Conservation (phyloP, 2,329 filamentous ascomycete species). For the Fusarium fujikuroi region DNA sequence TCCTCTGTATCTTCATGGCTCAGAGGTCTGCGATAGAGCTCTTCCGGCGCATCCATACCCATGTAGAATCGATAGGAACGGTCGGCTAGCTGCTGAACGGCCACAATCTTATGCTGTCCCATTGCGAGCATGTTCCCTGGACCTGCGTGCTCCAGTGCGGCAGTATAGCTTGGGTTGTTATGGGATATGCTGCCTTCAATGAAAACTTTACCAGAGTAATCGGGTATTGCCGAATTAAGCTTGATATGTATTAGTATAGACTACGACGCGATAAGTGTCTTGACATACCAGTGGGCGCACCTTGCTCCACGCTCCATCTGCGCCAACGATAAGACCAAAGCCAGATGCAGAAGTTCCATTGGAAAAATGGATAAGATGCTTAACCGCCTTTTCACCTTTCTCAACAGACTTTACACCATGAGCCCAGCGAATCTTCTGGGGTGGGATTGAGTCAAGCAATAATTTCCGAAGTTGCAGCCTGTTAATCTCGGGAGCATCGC, state of each 20-base stretch:
- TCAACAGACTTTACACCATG: neutral
- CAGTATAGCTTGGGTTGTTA: neutral
- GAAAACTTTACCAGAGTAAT: constrained; percentile 13
- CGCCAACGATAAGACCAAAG: constrained; percentile 18
- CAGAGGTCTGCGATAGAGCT: neutral
- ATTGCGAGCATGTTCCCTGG: constrained; percentile 8
- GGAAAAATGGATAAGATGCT: neutral
- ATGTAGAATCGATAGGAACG: constrained; percentile 6
- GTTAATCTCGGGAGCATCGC: constrained; percentile 52
- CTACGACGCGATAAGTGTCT: constrained; percentile 46
- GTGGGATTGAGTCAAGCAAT: constrained; percentile 46
- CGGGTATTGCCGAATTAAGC: neutral
- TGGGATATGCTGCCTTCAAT: constrained; percentile 9
- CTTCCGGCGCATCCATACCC: neutral
- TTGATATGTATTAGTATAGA: constrained; percentile 39
- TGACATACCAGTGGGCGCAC: constrained; percentile 53
- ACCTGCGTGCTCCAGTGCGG: neutral
- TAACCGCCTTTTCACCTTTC: accelerated
- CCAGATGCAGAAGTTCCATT: constrained; percentile 1
- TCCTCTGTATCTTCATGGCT: neutral
- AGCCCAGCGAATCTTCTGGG: constrained; percentile 53
- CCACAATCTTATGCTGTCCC: neutral
- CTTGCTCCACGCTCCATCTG: constrained; percentile 41
- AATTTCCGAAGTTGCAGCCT: constrained; percentile 50
- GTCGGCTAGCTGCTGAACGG: constrained; percentile 1